Evolutionary conservation across 2,329 filamentous ascomycete species (phyloP).

Genomic region (Teratosphaeria nubilosa): DNA sequence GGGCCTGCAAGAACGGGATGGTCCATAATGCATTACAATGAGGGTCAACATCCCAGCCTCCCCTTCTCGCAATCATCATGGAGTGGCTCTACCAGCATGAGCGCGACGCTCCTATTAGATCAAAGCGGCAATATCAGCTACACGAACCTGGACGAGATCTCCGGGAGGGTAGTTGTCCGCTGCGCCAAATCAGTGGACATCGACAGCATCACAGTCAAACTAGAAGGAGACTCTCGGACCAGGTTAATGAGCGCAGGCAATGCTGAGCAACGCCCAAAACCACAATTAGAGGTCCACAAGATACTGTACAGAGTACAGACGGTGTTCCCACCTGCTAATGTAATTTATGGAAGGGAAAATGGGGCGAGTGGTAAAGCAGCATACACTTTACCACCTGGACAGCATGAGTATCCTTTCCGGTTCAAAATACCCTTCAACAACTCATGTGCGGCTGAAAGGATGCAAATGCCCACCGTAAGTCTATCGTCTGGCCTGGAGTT

Average conservation of each 20-base stretch:
- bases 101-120: slow-evolving; percentile 24
- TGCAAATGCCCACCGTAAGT: slow-evolving; percentile 33
- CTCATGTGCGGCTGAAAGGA: slow-evolving; percentile 44
- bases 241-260: slow-evolving; percentile 45
- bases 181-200: slow-evolving; percentile 36
- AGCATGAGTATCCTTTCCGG: slow-evolving; percentile 66
- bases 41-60: slow-evolving; percentile 3
- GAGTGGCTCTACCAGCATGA: slow-evolving; percentile 11
- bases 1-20: background rate
- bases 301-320: slow-evolving; percentile 64
- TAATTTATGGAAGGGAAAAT: slow-evolving; percentile 22
- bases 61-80: slow-evolving; percentile 6
- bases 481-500: slow-evolving; percentile 36
- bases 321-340: slow-evolving; percentile 54
- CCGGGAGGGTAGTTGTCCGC: slow-evolving; percentile 43
- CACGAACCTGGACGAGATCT: slow-evolving; percentile 68
- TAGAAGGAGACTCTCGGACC: slow-evolving; percentile 69
- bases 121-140: slow-evolving; percentile 19
- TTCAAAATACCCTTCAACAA: slow-evolving; percentile 70
- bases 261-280: slow-evolving; percentile 36
- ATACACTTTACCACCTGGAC: slow-evolving; percentile 55
- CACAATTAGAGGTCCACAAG: slow-evolving; percentile 44
- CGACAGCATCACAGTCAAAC: slow-evolving; percentile 60
- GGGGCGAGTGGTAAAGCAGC: slow-evolving; percentile 27
- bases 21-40: slow-evolving; percentile 3